phyloP scores from a whole-genome alignment of 2,329 filamentous ascomycete genomes.

The Davidsoniella neocaledoniae region DNA sequence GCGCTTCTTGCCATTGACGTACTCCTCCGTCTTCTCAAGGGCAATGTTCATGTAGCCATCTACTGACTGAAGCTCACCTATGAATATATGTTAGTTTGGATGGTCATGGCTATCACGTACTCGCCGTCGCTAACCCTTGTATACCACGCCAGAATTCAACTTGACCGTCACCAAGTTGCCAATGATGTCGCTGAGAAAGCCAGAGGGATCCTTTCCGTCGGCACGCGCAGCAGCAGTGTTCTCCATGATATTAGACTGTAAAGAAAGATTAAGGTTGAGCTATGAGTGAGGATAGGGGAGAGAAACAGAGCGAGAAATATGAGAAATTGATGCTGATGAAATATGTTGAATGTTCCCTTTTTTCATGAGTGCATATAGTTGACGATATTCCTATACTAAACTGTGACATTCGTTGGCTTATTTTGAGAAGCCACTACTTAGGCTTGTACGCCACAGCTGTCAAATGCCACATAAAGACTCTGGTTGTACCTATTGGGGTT shows the following conservation, averaged over 20 bases:
- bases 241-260: slow-evolving; percentile 41
- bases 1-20: slow-evolving; percentile 67
- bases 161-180: slow-evolving; percentile 90
- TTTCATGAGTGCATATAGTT: neutral
- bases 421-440: too few species aligned
- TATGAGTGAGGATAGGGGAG: neutral
- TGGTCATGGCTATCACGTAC: neutral
- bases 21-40: slow-evolving; percentile 86
- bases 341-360: too few species aligned
- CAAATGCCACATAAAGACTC: too few species aligned
- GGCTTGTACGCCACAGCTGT: too few species aligned
- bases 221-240: slow-evolving; percentile 46
- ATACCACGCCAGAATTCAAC: slow-evolving; percentile 94
- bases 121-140: slow-evolving; percentile 52
- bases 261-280: neutral
- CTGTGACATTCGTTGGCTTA: too few species aligned
- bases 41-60: slow-evolving; percentile 99
- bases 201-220: slow-evolving; percentile 81
- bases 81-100: neutral
- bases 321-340: neutral
- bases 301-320: neutral
- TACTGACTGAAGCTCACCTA: slow-evolving; percentile 88
- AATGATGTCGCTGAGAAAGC: slow-evolving; percentile 87
- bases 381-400: neutral
- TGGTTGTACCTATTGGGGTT: too few species aligned